phyloP scores from a whole-genome alignment of 352 stramenopile species.

The Achlya hypogyna region DNA sequence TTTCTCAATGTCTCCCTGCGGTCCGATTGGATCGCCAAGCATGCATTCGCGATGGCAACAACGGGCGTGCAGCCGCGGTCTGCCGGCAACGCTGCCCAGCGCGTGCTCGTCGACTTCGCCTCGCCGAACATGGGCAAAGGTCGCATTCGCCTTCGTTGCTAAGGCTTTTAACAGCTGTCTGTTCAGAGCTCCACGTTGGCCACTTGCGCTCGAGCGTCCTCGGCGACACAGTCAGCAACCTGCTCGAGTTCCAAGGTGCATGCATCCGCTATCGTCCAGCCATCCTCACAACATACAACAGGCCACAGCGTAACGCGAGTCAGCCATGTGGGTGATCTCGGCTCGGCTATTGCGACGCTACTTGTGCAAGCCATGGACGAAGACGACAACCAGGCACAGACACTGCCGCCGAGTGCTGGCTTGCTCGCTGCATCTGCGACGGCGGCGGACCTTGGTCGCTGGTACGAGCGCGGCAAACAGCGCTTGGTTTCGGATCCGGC shows the following conservation, averaged over 20 bases:
- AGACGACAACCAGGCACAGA: slow-evolving; percentile 1
- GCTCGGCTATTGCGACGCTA: slow-evolving; percentile 65
- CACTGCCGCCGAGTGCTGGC: neutral
- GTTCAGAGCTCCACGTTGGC: slow-evolving; percentile 60
- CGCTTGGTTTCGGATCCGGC: slow-evolving; percentile 27
- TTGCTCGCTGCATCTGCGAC: slow-evolving; percentile 38
- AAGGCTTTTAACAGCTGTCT: neutral
- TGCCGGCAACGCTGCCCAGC: slow-evolving; percentile 23
- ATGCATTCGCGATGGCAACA: slow-evolving; percentile 53
- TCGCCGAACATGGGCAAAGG: slow-evolving; percentile 74
- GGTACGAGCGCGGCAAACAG: slow-evolving; percentile 64
- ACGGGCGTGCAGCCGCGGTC: slow-evolving; percentile 28
- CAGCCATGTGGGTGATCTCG: slow-evolving; percentile 72
- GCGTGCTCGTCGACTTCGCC: slow-evolving; percentile 72
- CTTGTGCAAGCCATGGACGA: slow-evolving; percentile 58
- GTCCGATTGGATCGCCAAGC: slow-evolving; percentile 55
- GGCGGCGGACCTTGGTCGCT: slow-evolving; percentile 49
- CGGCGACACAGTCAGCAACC: slow-evolving; percentile 68
- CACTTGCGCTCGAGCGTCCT: slow-evolving; percentile 74
- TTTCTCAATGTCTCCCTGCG: slow-evolving; percentile 73
- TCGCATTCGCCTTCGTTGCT: neutral
- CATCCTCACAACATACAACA: neutral
- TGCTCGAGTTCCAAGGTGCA: slow-evolving; percentile 55
- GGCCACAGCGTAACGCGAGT: slow-evolving; percentile 58
- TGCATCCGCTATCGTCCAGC: neutral